A percentile compares a stretch with the other conserved stretches of the same genome.
Conservation (phyloP, 176 grass and related monocot species). For the Tillandsia leiboldiana region DNA sequence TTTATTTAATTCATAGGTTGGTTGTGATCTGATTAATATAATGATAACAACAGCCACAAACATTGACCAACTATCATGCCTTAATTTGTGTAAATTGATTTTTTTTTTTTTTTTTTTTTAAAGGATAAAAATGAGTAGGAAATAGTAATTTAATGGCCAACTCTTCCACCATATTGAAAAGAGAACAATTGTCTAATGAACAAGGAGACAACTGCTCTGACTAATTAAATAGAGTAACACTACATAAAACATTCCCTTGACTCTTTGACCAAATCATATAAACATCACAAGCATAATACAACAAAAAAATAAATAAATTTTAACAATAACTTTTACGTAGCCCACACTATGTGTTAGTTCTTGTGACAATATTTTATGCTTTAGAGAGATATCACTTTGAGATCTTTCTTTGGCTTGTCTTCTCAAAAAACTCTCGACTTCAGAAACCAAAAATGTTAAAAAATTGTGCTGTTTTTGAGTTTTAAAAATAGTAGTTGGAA, state of each 20-base stretch:
- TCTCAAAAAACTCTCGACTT: too few relatives aligned
- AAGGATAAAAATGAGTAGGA: not conserved
- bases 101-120: too few relatives aligned
- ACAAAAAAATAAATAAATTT: too few relatives aligned
- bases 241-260: conserved; percentile 2
- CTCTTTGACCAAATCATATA: not conserved
- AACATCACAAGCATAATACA: not conserved
- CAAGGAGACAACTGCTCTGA: not conserved
- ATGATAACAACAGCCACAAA: not conserved
- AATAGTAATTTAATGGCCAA: not conserved
- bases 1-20: not conserved
- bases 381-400: too few relatives aligned
- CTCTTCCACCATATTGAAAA: not conserved
- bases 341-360: too few relatives aligned
- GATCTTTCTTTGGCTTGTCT: too few relatives aligned
- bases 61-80: not conserved
- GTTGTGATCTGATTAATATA: not conserved
- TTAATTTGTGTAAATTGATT: not conserved
- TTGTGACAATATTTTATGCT: too few relatives aligned
- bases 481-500: too few relatives aligned
- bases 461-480: too few relatives aligned
- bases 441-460: too few relatives aligned
- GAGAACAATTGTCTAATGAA: not conserved
- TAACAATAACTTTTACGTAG: too few relatives aligned
- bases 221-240: not conserved